Evolutionary conservation across 73 alveolate genomes (phyloP), one percentile per base, ranked within the genome.

Genomic region (Paramecium octaurelia): DNA sequence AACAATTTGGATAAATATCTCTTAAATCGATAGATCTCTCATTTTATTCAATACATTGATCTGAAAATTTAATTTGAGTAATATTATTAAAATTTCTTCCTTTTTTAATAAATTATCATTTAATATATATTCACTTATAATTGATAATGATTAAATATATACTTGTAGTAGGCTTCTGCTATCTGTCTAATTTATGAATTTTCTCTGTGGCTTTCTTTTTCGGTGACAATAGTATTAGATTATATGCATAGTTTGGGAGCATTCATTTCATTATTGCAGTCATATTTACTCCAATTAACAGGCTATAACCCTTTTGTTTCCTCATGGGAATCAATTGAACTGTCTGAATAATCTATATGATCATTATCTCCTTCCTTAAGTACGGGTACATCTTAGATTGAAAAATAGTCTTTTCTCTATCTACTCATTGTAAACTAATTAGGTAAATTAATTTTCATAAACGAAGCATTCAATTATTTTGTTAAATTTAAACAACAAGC

Each of bases 241-340:
- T 64, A 40, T 1, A 64, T 27, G 27, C 54, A 27, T 64, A 64
- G 31, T 27, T 64, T 64, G 2, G 84, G 84, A 31, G 84, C 84
- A 31, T 64, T 64, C 84, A 64, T 64, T 27, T 64, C 84, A 8
- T 64, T 64, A 64, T 64, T 64, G 27, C 46, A 64, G 20, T 64
- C 84, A 12, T 64, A 64, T 64, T 50, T 21, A 64, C 84, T 64
- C 84, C 84, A 64, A 64, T 64, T 64, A 27, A 64, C 84, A 31
- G 84, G 84, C 31, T 23, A 34, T 64, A 64, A 23, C 0, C 84
- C 84, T 64, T 64, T 64, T 11, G 84, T 64, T 64, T 64, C 84
- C 12, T 64, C 84, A 64, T 64, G 84, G 2, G 84, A 64, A 64
- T 64, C 84, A 64, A 64, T 64, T 2, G 84, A 64, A 64, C 84